These are phyloP conservation scores for Tetrapyrgos nigripes DNA, from an alignment of 1,284 basidiomycete species.

Conservation along the genomic window DNA sequence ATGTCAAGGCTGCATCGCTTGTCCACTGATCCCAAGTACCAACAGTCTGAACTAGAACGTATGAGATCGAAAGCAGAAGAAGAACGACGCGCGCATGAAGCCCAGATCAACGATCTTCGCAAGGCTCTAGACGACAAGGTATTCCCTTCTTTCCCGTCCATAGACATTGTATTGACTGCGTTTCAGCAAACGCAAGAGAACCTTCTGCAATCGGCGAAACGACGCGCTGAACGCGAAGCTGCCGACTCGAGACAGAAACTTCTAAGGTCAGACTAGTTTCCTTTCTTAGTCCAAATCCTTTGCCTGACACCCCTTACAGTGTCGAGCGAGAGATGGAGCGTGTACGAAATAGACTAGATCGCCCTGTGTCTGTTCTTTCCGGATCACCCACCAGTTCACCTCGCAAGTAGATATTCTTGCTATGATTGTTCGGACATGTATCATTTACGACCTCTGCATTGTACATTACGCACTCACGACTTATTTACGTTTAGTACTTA, in stretches of 20 bases:
- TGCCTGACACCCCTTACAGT: conserved; percentile 39
- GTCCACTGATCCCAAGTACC: conserved; percentile 58
- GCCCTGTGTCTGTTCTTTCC: conserved; percentile 40
- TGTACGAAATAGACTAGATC: conserved; percentile 66
- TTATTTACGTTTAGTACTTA: neutral
- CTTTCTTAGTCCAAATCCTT: conserved; percentile 10
- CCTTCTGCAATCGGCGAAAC: conserved; percentile 70
- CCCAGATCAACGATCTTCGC: conserved; percentile 61
- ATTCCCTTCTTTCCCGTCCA: conserved; percentile 15
- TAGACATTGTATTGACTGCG: conserved; percentile 5
- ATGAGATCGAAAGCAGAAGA: conserved; percentile 67
- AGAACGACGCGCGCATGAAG: conserved; percentile 64
- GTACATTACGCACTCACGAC: neutral
- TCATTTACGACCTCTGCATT: conserved; percentile 3
- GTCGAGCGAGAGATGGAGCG: conserved; percentile 76
- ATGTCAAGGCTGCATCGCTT: conserved; percentile 35
- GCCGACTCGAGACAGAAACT: conserved; percentile 74
- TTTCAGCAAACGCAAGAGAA: conserved; percentile 74
- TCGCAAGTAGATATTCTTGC: conserved; percentile 28
- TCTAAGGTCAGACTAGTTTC: conserved; percentile 57
- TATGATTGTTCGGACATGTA: conserved; percentile 3
- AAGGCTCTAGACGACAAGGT: conserved; percentile 67
- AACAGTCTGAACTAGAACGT: conserved; percentile 66
- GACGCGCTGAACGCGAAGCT: conserved; percentile 78
- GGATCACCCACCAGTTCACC: conserved; percentile 37